Conservation (phyloP, 331 rosid genomes). For the Telfairia occidentalis region DNA sequence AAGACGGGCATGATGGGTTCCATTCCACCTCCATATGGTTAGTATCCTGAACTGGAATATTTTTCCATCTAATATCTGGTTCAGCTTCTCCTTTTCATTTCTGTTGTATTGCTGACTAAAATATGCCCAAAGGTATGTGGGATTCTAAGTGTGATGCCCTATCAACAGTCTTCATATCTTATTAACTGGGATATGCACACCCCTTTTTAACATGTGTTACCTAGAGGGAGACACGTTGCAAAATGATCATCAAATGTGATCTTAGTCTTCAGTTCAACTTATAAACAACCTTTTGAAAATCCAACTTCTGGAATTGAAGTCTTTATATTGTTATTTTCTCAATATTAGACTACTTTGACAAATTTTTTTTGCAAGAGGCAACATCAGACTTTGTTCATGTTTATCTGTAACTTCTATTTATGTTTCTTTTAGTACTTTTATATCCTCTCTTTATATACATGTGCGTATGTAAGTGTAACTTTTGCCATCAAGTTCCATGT, state of each 20-base stretch:
- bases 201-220: not conserved
- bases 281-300: not conserved
- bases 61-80: not conserved
- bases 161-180: not conserved
- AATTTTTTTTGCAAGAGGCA: not conserved
- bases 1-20: constrained; percentile 99
- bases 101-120: not conserved
- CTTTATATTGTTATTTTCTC: not conserved
- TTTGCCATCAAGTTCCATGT: not conserved
- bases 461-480: not conserved
- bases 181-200: not conserved
- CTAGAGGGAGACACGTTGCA: not conserved
- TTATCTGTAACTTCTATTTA: not conserved
- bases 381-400: not conserved
- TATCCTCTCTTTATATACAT: not conserved
- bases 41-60: constrained; percentile 21
- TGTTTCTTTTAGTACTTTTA: not conserved
- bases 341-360: not conserved
- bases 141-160: not conserved
- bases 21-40: constrained; percentile 85
- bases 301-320: not conserved
- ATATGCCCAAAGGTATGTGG: not conserved
- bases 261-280: not conserved
- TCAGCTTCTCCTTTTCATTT: not conserved
- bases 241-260: not conserved